A percentile compares a stretch with the other conserved stretches of the same genome.
Evolutionary conservation across 768 basidiomycete species (phyloP).

Genomic region (Tulasnella sp.): DNA sequence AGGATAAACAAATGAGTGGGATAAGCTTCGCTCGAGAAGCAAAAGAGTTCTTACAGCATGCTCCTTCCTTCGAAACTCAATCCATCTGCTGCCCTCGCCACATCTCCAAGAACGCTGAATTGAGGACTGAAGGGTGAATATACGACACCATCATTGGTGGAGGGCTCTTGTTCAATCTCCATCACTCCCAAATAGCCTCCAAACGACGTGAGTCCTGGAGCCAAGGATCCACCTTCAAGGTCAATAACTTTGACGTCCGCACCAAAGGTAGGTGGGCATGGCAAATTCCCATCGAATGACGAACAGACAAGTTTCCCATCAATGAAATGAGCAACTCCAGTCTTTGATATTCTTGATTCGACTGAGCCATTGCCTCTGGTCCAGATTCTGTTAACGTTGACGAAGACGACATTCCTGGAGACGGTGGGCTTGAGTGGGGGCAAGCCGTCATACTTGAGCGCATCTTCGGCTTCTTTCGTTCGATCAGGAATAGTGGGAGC

Average conservation of each 20-base stretch:
- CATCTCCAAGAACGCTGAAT: slow-evolving; percentile 25
- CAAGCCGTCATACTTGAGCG: slow-evolving; percentile 56
- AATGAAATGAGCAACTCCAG: slow-evolving; percentile 37
- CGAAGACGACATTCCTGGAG: slow-evolving; percentile 41
- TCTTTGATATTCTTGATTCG: slow-evolving; percentile 1
- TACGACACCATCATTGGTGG: slow-evolving; percentile 53
- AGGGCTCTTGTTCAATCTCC: slow-evolving; percentile 51
- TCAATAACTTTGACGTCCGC: slow-evolving; percentile 34
- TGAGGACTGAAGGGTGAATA: slow-evolving; percentile 31
- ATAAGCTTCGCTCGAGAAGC: neutral
- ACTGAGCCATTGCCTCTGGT: slow-evolving; percentile 25
- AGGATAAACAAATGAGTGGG: slow-evolving; percentile 2
- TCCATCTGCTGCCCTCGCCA: slow-evolving; percentile 55
- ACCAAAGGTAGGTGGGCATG: slow-evolving; percentile 22
- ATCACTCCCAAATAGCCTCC: slow-evolving; percentile 56
- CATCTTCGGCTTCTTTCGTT: slow-evolving; percentile 48
- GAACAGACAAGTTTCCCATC: slow-evolving; percentile 45
- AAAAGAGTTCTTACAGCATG: slow-evolving; percentile 40
- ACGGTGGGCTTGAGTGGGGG: slow-evolving; percentile 41
- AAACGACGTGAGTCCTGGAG: slow-evolving; percentile 50
- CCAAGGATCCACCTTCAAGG: slow-evolving; percentile 44
- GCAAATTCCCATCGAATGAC: slow-evolving; percentile 21
- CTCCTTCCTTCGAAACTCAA: slow-evolving; percentile 55
- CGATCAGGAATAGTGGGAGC: slow-evolving; percentile 56
- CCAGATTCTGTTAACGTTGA: slow-evolving; percentile 45